phyloP scores from a whole-genome alignment of 2,329 filamentous ascomycete species.

The Microascus cirrosus region DNA sequence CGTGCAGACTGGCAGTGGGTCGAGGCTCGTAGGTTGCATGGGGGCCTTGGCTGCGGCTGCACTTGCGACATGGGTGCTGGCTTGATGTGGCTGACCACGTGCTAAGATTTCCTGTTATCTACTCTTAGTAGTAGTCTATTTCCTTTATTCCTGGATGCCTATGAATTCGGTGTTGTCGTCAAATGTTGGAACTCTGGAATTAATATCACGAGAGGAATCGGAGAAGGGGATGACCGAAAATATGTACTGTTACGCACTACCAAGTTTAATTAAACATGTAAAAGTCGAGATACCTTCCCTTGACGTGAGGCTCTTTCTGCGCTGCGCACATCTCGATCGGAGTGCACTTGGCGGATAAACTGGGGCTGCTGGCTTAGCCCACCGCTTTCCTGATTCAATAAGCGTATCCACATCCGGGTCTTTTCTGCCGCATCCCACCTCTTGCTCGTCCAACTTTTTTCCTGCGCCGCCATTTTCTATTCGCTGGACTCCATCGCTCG shows the following conservation, averaged over 20 bases:
- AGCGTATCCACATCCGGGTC: background rate
- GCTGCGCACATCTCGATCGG: too few relatives aligned
- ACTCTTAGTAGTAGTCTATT: slow-evolving; percentile 1
- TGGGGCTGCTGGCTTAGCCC: background rate
- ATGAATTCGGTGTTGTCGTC: background rate
- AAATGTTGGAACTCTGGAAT: background rate
- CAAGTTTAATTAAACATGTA: too few relatives aligned
- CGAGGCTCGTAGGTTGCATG: background rate
- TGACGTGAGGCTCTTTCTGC: too few relatives aligned
- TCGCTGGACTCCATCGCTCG: background rate
- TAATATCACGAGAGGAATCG: too few relatives aligned
- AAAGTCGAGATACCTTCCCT: too few relatives aligned
- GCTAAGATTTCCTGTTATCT: background rate
- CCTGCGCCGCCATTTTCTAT: background rate
- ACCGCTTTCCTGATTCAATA: slow-evolving; percentile 2
- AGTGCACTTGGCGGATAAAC: background rate
- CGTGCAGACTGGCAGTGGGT: background rate
- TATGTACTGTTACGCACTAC: too few relatives aligned
- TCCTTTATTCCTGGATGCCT: background rate
- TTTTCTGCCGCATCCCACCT: slow-evolving; percentile 1
- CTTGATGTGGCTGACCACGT: background rate
- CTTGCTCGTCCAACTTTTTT: slow-evolving; percentile 1
- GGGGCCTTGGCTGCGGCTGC: background rate
- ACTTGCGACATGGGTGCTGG: background rate
- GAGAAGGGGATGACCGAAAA: too few relatives aligned